These are phyloP conservation scores for Zygoascus bituminiphila DNA, from an alignment of 805 yeast species.

Conservation along the genomic window DNA sequence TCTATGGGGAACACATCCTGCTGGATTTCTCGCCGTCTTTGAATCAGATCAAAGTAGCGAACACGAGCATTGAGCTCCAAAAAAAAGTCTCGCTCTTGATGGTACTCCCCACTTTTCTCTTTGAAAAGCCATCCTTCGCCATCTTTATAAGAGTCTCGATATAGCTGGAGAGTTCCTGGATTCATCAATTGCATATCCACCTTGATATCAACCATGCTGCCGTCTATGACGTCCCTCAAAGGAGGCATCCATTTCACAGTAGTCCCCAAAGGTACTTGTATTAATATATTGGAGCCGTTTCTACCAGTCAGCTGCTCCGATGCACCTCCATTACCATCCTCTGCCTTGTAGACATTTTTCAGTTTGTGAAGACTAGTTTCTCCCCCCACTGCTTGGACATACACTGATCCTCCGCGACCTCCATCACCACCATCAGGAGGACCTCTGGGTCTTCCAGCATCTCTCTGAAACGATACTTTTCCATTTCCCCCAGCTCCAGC, in stretches of 20 bases:
- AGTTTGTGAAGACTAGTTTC: slow-evolving; percentile 64
- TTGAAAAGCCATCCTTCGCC: slow-evolving; percentile 90
- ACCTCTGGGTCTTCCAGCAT: slow-evolving; percentile 74
- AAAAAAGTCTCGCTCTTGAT: slow-evolving; percentile 59
- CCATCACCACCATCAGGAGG: slow-evolving; percentile 99
- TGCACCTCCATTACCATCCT: slow-evolving; percentile 63
- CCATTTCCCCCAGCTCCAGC: slow-evolving; percentile 93
- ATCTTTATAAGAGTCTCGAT: slow-evolving; percentile 50
- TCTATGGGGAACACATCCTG: slow-evolving; percentile 67
- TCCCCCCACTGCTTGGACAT: slow-evolving; percentile 70
- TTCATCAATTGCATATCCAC: slow-evolving; percentile 17
- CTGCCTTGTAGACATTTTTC: slow-evolving; percentile 60
- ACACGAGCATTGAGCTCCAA: slow-evolving; percentile 54
- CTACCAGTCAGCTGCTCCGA: slow-evolving; percentile 80
- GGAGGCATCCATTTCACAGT: slow-evolving; percentile 77
- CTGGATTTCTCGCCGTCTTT: slow-evolving; percentile 47
- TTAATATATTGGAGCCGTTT: slow-evolving; percentile 66
- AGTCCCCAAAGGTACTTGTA: slow-evolving; percentile 91
- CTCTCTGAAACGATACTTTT: slow-evolving; percentile 74
- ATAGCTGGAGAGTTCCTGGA: slow-evolving; percentile 39
- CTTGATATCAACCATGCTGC: neutral
- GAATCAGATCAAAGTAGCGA: slow-evolving; percentile 51
- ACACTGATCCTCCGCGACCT: slow-evolving; percentile 84
- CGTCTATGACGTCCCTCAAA: slow-evolving; percentile 16
- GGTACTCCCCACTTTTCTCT: slow-evolving; percentile 67